Evolutionary conservation across 495 filamentous ascomycete species (phyloP), one percentile per base, ranked within the genome.

Genomic region (Patellaria atrata): DNA sequence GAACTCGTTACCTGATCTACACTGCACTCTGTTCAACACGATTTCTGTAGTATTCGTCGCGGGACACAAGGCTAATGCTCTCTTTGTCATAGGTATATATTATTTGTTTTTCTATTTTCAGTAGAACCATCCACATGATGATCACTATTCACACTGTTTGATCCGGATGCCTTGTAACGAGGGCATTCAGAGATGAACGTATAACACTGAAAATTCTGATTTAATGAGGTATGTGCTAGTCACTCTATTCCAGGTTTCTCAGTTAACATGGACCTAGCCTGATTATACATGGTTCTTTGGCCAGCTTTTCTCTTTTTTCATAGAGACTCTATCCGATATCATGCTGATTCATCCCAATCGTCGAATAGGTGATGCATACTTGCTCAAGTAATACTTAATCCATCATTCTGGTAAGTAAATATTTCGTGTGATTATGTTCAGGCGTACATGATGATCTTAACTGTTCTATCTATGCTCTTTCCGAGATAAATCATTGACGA

Each of bases 71-170:
- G 22, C 37, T 33, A 15, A 18, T 40, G 27, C 47, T 42, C 21
- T 43, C 16, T 33, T 16, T 33, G 16, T 31, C 20, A 17, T 25
- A 27, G 40, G 37, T 26, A 41, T 33, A 35, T 30, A 34, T 42
- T 16, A 29, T 35, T 22, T 44, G 47, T 30, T 27, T 40, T 41
- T 47, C 41, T 48, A 19, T 14, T n/a, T 26, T 30, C 31, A 21
- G 27, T 17, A 13, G 26, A 28, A 39, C 54, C 58, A 62, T 61
- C 55, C 48, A 58, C 51, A 79, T 81, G 77, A 82, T 81, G 70
- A 78, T 67, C 60, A 61, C 61, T 79, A 94, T 94, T 94, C 85
- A 94, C 85, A 94, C 85, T 94, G 81, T 94, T 84, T 86, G 85
- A 94, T 71, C 73, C 62, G 62, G 60, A 47, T 59, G 58, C 64